Base-by-base conservation (phyloP, 2,329 filamentous ascomycete genomes). In the Ophiostoma pallidulum region DNA sequence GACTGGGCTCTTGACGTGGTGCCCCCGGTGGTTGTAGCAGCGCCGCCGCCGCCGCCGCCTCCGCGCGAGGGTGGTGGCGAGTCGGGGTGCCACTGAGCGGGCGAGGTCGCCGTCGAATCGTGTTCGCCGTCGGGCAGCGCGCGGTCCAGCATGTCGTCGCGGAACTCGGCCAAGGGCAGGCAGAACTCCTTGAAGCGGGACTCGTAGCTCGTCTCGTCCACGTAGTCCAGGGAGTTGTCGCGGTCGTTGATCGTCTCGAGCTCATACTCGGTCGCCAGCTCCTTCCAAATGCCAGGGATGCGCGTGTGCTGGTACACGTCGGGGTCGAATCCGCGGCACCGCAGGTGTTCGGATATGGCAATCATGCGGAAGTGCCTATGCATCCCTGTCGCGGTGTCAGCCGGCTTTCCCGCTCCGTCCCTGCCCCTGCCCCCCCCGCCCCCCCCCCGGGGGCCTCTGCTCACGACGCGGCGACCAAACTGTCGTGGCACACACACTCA, bases 351-450 rank as follows among this genome's bases (percentile, higher is more conserved):
- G 38, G 84, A 84, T 50, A 96, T 87, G 8, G 87, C 82, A 53
- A 95, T 80, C 75, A 96, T 90, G 51, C 87, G 83, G 62, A 95
- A 94, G 64, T 95, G 88, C 63, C 91, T 94, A 69, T 95, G 89
- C 74, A 95, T 86, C 51, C 89, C 86, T 86, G 50, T 12, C 52
- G 49, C 51, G 32, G 35, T 49, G n/a, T n/a, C n/a, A n/a, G n/a
- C n/a, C n/a, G n/a, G n/a, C n/a, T n/a, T n/a, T n/a, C n/a, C n/a
- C n/a, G n/a, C n/a, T n/a, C n/a, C n/a, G n/a, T n/a, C n/a, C n/a
- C n/a, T n/a, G n/a, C n/a, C n/a, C n/a, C n/a, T n/a, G n/a, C n/a
- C n/a, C n/a, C n/a, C n/a, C n/a, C n/a, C n/a, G n/a, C n/a, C n/a
- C n/a, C n/a, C n/a, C n/a, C n/a, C n/a, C n/a, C n/a, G n/a, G n/a